Base-by-base conservation (phyloP, 495 filamentous ascomycete genomes). In the Xylaria curta region DNA sequence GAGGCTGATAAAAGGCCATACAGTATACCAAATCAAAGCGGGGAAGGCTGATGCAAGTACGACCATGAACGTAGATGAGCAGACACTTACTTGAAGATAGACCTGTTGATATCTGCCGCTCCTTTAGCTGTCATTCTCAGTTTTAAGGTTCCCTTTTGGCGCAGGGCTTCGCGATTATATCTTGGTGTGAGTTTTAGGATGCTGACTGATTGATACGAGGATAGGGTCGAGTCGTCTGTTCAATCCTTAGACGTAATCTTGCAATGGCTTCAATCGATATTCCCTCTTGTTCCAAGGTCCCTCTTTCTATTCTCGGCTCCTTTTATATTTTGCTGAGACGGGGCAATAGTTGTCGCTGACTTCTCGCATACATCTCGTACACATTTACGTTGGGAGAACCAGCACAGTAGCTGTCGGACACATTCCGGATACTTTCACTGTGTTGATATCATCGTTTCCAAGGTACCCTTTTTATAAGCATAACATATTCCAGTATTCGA, bases 71-170 rank as follows among this genome's bases (percentile, higher is more conserved):
- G 26, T 42, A 69, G 59, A 71, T 36, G 42, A 31, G 8, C 1
- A 47, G 49, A 26, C 62, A 76, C 82, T 76, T 70, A 84, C 83
- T 85, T 81, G 77, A 85, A 85, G 66, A 77, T 81, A n/a, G 75
- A 78, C 78, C 80, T 80, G 72, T 85, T 85, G n/a, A 77, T 71
- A 13, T 77, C 77, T 21, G 79, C 73, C 58, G 79, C 66, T 59
- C 68, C 73, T 51, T 5, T 3, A 36, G 59, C n/a, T 46, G 21
- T 38, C 31, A 26, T 26, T 28, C 2, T 62, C 10, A 0, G 21
- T 36, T 44, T 12, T 1, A 21, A 17, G 10, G 26, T 9, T 0
- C 3, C 13, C 6, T 40, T 6, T 15, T 21, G n/a, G 12, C 47
- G n/a, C 19, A 60, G 58, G n/a, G 58, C 5, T 38, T 21, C 7